These are phyloP conservation scores for Trichoderma atrobrunneum DNA, from an alignment of 2,329 filamentous ascomycete genomes.

Conservation along the genomic window DNA sequence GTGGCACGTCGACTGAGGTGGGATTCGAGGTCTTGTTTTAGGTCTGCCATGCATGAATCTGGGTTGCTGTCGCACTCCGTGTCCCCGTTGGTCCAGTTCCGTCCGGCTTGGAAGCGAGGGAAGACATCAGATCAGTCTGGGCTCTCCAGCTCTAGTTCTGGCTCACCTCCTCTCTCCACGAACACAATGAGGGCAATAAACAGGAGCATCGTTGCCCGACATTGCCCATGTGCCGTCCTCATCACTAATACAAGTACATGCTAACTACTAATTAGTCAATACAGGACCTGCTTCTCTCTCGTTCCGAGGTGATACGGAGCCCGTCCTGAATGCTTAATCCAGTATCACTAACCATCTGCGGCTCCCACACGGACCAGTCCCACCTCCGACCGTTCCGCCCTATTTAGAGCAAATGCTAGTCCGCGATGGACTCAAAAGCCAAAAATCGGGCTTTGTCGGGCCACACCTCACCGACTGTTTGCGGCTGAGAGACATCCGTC, in stretches of 20 bases:
- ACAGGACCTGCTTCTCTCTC: background rate
- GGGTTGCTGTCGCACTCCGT: background rate
- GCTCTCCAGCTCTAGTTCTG: background rate
- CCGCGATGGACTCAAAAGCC: background rate
- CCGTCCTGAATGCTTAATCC: background rate
- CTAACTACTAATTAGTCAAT: background rate
- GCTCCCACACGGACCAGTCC: background rate
- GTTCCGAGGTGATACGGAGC: background rate
- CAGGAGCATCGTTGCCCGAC: background rate
- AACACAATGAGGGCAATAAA: background rate
- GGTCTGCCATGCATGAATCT: background rate
- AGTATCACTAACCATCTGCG: background rate
- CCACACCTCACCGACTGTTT: conserved; percentile 15
- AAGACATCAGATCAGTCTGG: background rate
- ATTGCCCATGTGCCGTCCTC: background rate
- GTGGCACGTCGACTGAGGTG: background rate
- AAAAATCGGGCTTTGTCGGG: conserved; percentile 13
- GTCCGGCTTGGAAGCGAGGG: background rate
- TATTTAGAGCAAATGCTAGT: background rate
- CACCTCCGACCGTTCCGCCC: conserved; percentile 4
- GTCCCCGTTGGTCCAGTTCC: background rate
- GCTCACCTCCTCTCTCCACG: background rate
- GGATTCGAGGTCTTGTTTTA: background rate
- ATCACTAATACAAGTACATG: background rate
- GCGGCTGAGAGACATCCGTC: conserved; percentile 10